A percentile compares a stretch with the other conserved stretches of the same genome.
Conservation (phyloP, 2,329 filamentous ascomycete genomes). For the Clonostachys byssicola region DNA sequence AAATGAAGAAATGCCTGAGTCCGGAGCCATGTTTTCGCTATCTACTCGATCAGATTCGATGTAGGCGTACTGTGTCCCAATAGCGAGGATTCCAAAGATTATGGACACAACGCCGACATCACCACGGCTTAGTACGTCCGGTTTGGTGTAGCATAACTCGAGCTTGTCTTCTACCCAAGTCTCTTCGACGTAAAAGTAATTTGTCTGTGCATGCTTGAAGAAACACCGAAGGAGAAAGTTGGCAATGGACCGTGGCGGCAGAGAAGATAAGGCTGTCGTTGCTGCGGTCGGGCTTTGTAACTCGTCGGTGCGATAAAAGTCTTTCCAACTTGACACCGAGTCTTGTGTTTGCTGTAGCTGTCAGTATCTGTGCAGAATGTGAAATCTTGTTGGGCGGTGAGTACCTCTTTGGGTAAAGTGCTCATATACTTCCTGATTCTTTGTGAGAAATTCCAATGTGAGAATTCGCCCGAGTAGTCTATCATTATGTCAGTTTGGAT, state of each 20-base stretch:
- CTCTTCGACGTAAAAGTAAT: slow-evolving; percentile 42
- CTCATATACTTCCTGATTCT: slow-evolving; percentile 41
- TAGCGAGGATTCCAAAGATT: slow-evolving; percentile 41
- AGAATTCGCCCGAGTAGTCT: slow-evolving; percentile 49
- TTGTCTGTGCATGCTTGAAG: slow-evolving; percentile 42
- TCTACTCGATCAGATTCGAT: slow-evolving; percentile 24
- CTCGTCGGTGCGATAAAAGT: slow-evolving; percentile 40
- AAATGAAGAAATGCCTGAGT: slow-evolving; percentile 13
- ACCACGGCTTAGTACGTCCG: slow-evolving; percentile 25
- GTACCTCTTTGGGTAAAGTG: too few relatives aligned
- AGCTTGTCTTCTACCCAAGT: slow-evolving; percentile 34
- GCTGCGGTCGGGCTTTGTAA: slow-evolving; percentile 33
- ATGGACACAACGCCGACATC: slow-evolving; percentile 38
- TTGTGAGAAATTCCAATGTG: slow-evolving; percentile 49
- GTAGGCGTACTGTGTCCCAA: slow-evolving; percentile 46
- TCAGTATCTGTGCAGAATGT: slow-evolving; percentile 19
- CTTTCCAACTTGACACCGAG: slow-evolving; percentile 21
- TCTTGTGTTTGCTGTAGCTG: slow-evolving; percentile 13
- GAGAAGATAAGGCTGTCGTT: slow-evolving; percentile 25
- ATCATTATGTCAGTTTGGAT: slow-evolving; percentile 2
- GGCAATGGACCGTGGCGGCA: slow-evolving; percentile 40
- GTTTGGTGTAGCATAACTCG: slow-evolving; percentile 31
- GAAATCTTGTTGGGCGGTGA: too few relatives aligned
- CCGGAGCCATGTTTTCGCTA: slow-evolving; percentile 7
- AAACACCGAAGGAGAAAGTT: slow-evolving; percentile 41